Evolutionary conservation across 106 monocot species (phyloP).

Genomic region (Dendrobium nobile): DNA sequence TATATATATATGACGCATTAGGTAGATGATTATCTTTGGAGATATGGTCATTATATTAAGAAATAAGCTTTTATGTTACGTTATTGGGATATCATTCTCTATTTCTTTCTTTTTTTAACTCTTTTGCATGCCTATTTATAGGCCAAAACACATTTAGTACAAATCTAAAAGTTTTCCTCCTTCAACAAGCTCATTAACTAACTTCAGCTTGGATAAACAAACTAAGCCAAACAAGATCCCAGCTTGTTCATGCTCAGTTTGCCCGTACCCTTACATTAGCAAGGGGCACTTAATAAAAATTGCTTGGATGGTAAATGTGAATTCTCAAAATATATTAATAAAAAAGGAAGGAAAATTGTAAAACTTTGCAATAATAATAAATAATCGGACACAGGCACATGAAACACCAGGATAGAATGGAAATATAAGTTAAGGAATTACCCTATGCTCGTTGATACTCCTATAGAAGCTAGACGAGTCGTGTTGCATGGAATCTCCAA

Average conservation of each 20-base stretch:
- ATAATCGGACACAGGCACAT: neutral
- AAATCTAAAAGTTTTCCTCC: neutral
- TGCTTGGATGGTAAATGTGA: neutral
- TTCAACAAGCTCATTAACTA: neutral
- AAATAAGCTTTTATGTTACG: no score
- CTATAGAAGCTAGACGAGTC: slow-evolving; percentile 5
- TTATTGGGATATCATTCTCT: neutral
- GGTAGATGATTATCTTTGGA: no score
- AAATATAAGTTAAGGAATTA: neutral
- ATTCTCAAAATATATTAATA: neutral
- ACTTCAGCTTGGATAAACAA: neutral
- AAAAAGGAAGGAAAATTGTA: neutral
- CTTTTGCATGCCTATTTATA: neutral
- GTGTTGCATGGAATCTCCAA: slow-evolving; percentile 21
- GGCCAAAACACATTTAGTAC: neutral
- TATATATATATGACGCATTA: no score
- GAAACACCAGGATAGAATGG: neutral
- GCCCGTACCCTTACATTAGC: neutral
- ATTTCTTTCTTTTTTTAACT: neutral
- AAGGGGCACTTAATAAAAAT: neutral
- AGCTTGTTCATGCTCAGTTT: neutral
- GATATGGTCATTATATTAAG: no score
- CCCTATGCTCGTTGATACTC: slow-evolving; percentile 8
- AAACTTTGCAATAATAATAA: slow-evolving; percentile 3
- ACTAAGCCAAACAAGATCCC: neutral